phyloP scores from a whole-genome alignment of 129 eudicot genomes.

The Flaveria trinervia region DNA sequence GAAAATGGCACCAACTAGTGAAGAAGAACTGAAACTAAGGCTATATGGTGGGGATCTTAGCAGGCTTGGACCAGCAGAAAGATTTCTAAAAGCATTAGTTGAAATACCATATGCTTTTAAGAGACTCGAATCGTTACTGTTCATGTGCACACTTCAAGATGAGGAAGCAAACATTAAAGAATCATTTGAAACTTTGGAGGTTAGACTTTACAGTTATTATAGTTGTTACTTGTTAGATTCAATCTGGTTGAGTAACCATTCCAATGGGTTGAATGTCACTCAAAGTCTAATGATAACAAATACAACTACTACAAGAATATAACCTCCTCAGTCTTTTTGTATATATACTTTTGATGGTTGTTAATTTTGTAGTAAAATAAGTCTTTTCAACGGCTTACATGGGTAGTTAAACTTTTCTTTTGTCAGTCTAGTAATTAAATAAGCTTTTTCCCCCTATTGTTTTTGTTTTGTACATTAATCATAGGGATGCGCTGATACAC shows the following conservation, averaged over 20 bases:
- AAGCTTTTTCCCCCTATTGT: neutral
- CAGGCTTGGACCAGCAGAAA: slow-evolving; percentile 63
- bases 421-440: neutral
- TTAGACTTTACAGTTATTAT: slow-evolving; percentile 24
- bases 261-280: neutral
- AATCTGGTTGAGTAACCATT: neutral
- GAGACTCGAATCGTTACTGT: slow-evolving; percentile 50
- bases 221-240: neutral
- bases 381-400: neutral
- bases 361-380: neutral
- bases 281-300: neutral
- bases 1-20: slow-evolving; percentile 61
- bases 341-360: neutral
- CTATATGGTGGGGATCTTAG: slow-evolving; percentile 50
- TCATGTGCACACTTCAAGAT: slow-evolving; percentile 57
- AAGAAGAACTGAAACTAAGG: slow-evolving; percentile 62
- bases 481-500: neutral
- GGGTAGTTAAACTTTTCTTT: neutral
- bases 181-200: slow-evolving; percentile 56
- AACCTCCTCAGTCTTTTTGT: neutral
- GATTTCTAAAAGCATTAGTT: slow-evolving; percentile 54
- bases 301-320: neutral
- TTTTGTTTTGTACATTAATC: neutral
- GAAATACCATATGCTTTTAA: slow-evolving; percentile 61
- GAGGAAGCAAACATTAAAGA: slow-evolving; percentile 49